These are phyloP conservation scores for Cantharellus cinnabarinus DNA, from an alignment of 768 basidiomycete genomes.

Conservation along the genomic window DNA sequence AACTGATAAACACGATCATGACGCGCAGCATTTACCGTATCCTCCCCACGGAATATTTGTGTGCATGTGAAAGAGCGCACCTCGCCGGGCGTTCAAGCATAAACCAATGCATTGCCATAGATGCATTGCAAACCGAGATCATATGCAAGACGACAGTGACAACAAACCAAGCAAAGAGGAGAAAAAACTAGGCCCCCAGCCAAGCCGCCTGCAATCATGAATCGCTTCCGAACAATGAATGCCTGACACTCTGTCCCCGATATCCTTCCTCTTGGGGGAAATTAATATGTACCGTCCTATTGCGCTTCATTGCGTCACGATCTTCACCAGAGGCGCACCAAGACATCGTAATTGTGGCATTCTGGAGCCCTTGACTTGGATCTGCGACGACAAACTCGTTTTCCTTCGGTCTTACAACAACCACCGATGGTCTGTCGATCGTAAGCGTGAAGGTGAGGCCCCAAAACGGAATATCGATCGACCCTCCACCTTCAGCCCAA, in stretches of 20 bases:
- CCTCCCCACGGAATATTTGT: too few species aligned
- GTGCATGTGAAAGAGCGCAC: too few species aligned
- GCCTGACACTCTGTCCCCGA: neutral
- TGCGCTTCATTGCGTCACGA: neutral
- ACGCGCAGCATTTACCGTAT: too few species aligned
- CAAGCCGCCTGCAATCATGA: too few species aligned
- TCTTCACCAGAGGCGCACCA: neutral
- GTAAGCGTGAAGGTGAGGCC: neutral
- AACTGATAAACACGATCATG: too few species aligned
- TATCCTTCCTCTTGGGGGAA: neutral
- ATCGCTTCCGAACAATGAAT: neutral
- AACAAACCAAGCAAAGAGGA: neutral
- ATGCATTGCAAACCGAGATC: neutral
- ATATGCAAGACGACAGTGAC: neutral
- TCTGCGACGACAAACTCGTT: conserved; percentile 38
- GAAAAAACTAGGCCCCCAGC: neutral
- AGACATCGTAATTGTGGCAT: conserved; percentile 1
- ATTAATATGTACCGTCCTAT: neutral
- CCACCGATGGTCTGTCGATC: conserved; percentile 14
- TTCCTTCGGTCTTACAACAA: conserved; percentile 21
- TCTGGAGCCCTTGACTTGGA: conserved; percentile 31
- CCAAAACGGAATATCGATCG: conserved; percentile 10
- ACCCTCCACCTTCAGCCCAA: conserved; percentile 31
- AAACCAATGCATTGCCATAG: neutral
- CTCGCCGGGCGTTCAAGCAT: too few species aligned